A percentile compares a stretch with the other conserved stretches of the same genome.
These are phyloP conservation scores for Aegilops bicornis DNA, from an alignment of 176 grass and related monocot species.

Conservation along the genomic window DNA sequence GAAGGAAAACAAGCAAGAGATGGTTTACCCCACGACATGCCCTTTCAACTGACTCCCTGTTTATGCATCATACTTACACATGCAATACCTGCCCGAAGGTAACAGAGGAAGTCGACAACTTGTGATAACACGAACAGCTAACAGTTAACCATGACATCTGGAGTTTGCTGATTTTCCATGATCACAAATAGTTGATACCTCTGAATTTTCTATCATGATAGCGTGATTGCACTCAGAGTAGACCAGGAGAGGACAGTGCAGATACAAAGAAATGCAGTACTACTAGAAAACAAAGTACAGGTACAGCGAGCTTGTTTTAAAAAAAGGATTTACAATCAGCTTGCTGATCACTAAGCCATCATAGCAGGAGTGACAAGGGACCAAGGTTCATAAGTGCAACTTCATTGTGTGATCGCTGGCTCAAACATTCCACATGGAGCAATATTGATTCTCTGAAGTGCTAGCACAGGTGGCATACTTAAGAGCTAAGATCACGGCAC, in stretches of 20 bases:
- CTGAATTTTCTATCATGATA: not conserved
- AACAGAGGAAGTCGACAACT: not conserved
- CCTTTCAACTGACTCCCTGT: not conserved
- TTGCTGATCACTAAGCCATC: not conserved
- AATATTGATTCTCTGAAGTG: slow-evolving; percentile 20
- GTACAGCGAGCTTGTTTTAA: not conserved
- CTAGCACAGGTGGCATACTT: slow-evolving; percentile 1
- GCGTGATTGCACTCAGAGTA: not conserved
- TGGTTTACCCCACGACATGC: not conserved
- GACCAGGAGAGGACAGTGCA: not conserved
- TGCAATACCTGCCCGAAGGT: not conserved
- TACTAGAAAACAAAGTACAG: not conserved
- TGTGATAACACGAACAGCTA: slow-evolving; percentile 9
- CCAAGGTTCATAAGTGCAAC: not conserved
- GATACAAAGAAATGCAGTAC: too few species aligned
- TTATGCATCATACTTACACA: not conserved
- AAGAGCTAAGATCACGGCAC: not conserved
- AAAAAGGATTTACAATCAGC: not conserved
- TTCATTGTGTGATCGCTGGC: not conserved
- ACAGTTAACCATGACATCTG: not conserved
- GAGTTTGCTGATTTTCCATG: not conserved
- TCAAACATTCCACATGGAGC: slow-evolving; percentile 25
- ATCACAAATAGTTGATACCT: not conserved
- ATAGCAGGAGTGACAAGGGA: not conserved
- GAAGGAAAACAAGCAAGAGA: not conserved